Evolutionary conservation across 768 basidiomycete genomes (phyloP).

Genomic region (Tubosaeta sp.): DNA sequence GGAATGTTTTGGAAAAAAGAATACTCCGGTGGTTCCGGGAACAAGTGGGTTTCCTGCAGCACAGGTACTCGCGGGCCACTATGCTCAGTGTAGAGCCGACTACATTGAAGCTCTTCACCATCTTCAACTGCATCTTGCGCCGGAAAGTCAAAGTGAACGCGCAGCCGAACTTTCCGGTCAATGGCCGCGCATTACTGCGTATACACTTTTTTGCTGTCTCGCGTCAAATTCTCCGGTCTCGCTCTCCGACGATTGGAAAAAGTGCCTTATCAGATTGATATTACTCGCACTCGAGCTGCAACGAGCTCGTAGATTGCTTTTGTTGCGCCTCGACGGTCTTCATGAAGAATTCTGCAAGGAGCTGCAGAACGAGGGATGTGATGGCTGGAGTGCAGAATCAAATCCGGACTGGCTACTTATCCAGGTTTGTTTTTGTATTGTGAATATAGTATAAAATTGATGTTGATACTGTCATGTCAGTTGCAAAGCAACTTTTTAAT

Average conservation of each 20-base stretch:
- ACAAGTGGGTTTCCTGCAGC: neutral
- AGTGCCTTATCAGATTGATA: conserved; percentile 25
- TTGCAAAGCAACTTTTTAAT: conserved; percentile 42
- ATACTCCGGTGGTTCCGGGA: too few species aligned
- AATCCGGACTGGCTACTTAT: conserved; percentile 42
- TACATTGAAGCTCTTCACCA: neutral
- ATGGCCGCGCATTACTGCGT: conserved; percentile 8
- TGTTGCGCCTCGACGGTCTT: neutral
- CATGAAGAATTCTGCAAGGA: neutral
- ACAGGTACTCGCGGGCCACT: neutral
- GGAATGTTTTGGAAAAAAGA: conserved; percentile 1
- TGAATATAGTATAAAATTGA: too few species aligned
- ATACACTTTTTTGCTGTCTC: conserved; percentile 28
- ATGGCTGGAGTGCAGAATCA: conserved; percentile 10
- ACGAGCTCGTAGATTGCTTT: conserved; percentile 1
- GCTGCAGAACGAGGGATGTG: neutral
- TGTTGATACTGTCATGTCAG: too few species aligned
- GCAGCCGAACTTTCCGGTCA: conserved; percentile 8
- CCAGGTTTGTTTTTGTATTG: conserved; percentile 28
- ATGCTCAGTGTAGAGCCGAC: neutral
- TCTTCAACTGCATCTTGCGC: conserved; percentile 7
- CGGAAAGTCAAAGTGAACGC: conserved; percentile 8
- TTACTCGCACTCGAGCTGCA: conserved; percentile 28
- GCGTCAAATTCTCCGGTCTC: conserved; percentile 14
- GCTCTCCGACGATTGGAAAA: conserved; percentile 24